Evolutionary conservation across 306 rosid species (phyloP).

Genomic region (Citrullus colocynthis): DNA sequence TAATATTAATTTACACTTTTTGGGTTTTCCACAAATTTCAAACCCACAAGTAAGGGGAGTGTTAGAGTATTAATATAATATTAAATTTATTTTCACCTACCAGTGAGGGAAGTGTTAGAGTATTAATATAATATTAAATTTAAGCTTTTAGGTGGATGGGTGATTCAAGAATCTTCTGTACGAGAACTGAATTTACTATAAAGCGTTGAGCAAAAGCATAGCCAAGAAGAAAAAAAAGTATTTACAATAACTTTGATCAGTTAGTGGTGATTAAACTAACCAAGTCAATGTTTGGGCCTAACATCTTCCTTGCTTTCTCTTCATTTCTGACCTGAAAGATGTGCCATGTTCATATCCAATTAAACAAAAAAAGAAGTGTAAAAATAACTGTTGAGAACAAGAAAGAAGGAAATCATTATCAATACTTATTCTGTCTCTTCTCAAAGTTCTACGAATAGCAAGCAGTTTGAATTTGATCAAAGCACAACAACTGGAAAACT

Average conservation of each 20-base stretch:
- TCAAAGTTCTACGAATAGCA: neutral
- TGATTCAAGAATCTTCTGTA: neutral
- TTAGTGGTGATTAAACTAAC: slow-evolving; percentile 28
- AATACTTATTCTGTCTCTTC: neutral
- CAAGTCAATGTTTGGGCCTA: slow-evolving; percentile 81
- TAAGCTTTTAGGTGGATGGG: too few species aligned
- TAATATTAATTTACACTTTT: too few species aligned
- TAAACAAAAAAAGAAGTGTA: neutral
- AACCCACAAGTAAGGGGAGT: too few species aligned
- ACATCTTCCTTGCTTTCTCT: slow-evolving; percentile 77
- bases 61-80: too few species aligned
- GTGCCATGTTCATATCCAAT: neutral
- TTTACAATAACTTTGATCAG: neutral
- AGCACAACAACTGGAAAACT: neutral
- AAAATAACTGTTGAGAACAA: neutral
- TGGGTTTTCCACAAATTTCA: too few species aligned
- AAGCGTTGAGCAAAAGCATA: neutral
- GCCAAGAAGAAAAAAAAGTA: neutral
- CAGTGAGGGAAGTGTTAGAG: too few species aligned
- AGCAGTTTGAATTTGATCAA: neutral
- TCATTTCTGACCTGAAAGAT: slow-evolving; percentile 69
- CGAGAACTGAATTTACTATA: neutral
- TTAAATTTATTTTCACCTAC: too few species aligned
- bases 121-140: too few species aligned
- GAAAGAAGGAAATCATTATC: neutral